Evolutionary conservation across 495 filamentous ascomycete genomes (phyloP), one percentile per base, ranked within the genome.

Genomic region (Rusavskia elegans): DNA sequence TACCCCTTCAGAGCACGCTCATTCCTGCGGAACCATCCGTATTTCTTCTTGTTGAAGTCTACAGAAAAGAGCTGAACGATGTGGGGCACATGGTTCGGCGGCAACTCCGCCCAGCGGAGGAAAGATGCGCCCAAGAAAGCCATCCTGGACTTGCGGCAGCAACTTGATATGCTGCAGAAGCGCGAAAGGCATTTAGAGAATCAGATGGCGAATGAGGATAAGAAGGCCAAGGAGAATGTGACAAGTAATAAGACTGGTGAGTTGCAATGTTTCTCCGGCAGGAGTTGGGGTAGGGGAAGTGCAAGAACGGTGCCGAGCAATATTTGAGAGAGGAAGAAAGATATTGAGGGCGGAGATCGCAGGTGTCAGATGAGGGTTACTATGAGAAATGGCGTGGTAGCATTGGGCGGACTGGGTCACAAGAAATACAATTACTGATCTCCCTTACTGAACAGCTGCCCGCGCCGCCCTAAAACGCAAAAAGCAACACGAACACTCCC

Each of bases 111-210:
- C 52, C 80, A 84, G 70, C 89, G 85, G 77, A 80, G 81, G 66
- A 93, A 90, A 70, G 87, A 96, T 67, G 84, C 81, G 55, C 86
- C 92, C 40, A 99, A 99, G 78, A 88, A 95, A 73, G 92, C 93
- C 54, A 99, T 99, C 57, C 76, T 99, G 41, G 75, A 76, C 56
- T 72, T 99, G 59, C 83, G 92, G 53, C 73, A 81, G 59, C 89
- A 95, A 75, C 75, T 97, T 25, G 89, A 95, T 56, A 95, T 96
- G 90, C 76, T 99, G 57, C 87, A 93, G 69, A 99, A 99, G 77
- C 76, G 93, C 42, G 89, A 99, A 71, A 83, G 77, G 63, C 87
- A 97, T 63, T 71, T 96, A 42, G 84, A 89, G 65, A 81, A 76
- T 55, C 89, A 92, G 71, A 94, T 96, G 70, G 81, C 82, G 16